Conservation (phyloP, 108 stramenopile species). For the Nitzschia sp. region DNA sequence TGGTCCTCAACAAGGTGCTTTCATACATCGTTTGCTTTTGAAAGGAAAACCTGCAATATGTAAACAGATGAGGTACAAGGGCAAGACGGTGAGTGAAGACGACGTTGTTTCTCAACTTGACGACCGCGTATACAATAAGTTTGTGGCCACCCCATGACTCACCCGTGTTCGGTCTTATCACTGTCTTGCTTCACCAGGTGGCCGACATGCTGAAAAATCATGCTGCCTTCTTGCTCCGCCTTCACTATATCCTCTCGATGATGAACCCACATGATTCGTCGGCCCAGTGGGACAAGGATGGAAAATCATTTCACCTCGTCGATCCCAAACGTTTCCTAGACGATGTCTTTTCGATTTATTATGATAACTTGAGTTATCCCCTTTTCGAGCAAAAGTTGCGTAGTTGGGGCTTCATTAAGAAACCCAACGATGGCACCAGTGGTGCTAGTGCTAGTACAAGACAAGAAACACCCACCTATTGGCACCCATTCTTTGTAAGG, state of each 20-base stretch:
- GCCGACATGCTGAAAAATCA: constrained; percentile 25
- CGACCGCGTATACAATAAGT: too few species aligned
- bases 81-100: constrained; percentile 25
- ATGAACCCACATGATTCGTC: not conserved
- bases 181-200: too few species aligned
- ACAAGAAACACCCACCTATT: constrained; percentile 4
- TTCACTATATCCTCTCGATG: constrained; percentile 11
- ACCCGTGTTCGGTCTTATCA: too few species aligned
- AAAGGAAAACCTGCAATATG: constrained; percentile 20
- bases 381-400: constrained; percentile 28
- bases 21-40: constrained; percentile 25
- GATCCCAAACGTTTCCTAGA: constrained; percentile 14
- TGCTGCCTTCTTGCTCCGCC: constrained; percentile 14
- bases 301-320: constrained; percentile 15
- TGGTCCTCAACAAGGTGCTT: constrained; percentile 22
- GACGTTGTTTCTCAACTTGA: too few species aligned
- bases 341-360: constrained; percentile 14
- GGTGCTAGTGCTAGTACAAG: not conserved
- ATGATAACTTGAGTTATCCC: constrained; percentile 16
- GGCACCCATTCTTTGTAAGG: constrained; percentile 18
- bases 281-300: constrained; percentile 14
- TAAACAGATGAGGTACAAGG: constrained; percentile 30
- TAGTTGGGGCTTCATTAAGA: constrained; percentile 24
- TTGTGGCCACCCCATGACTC: not conserved
- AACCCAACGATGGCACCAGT: not conserved